Evolutionary conservation across 2,329 filamentous ascomycete genomes (phyloP).

Genomic region (Teratosphaeria zuluensis): DNA sequence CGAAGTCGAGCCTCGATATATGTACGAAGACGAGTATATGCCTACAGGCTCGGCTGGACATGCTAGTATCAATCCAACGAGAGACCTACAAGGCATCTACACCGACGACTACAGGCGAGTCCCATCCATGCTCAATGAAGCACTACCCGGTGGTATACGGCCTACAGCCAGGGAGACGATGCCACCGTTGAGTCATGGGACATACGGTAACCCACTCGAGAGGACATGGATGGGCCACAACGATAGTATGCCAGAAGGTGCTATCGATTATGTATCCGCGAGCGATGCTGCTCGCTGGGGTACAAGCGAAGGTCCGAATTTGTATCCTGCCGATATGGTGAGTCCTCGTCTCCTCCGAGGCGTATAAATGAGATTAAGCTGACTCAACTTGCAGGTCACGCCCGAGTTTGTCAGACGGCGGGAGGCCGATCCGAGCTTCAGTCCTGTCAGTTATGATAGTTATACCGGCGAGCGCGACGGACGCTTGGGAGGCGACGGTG

Average conservation of each 20-base stretch:
- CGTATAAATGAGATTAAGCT: background rate
- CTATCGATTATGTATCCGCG: conserved; percentile 1
- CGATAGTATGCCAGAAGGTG: conserved; percentile 1
- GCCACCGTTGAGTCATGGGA: background rate
- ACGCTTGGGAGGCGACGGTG: background rate
- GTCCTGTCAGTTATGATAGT: background rate
- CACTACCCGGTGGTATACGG: no score
- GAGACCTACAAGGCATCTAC: no score
- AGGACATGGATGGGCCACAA: conserved; percentile 12
- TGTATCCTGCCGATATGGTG: conserved; percentile 2
- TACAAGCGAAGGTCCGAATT: conserved; percentile 2
- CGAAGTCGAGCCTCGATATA: background rate
- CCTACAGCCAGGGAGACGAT: background rate
- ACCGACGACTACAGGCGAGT: no score
- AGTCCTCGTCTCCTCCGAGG: background rate
- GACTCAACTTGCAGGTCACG: background rate
- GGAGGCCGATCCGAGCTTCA: conserved; percentile 1
- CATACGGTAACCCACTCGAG: no score
- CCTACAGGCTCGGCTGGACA: no score
- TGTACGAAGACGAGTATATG: background rate
- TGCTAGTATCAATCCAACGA: no score
- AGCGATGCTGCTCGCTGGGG: no score
- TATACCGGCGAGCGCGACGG: background rate
- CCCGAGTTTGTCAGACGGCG: background rate
- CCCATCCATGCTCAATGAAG: no score